Conservation (phyloP, 2,329 filamentous ascomycete species). For the Sclerotinia nivalis region DNA sequence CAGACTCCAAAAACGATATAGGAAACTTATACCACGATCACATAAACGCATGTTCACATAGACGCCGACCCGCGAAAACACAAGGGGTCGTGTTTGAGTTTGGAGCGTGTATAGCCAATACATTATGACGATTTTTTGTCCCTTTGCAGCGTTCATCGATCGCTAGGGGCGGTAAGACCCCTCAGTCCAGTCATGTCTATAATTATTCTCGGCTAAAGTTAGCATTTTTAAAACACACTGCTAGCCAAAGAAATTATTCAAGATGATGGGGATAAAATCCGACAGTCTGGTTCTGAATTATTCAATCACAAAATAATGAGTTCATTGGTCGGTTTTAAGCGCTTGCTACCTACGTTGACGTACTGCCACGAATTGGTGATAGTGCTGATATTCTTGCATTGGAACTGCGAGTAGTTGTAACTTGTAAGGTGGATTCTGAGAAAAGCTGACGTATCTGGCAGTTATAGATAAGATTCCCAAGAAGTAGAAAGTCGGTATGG, state of each 20-base stretch:
- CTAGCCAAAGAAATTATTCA: neutral
- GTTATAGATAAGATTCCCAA: neutral
- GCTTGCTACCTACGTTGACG: neutral
- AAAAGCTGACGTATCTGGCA: neutral
- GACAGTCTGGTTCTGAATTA: conserved; percentile 1
- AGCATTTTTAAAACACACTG: neutral
- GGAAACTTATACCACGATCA: neutral
- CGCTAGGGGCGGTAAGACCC: neutral
- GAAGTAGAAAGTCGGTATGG: too few species aligned
- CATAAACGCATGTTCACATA: neutral
- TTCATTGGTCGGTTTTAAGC: conserved; percentile 14
- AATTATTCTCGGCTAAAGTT: neutral
- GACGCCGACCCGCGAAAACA: conserved; percentile 6
- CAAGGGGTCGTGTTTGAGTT: neutral
- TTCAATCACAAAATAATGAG: neutral
- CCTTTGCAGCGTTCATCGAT: conserved; percentile 3
- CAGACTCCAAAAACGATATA: neutral
- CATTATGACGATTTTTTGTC: neutral
- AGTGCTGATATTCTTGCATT: neutral
- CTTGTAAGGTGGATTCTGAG: neutral
- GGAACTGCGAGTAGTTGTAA: neutral
- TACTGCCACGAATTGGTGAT: neutral
- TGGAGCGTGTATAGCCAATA: conserved; percentile 3
- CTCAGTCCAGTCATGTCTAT: neutral
- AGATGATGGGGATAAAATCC: neutral